These are phyloP conservation scores for Pulveroboletus frians DNA, from an alignment of 768 basidiomycete genomes.

Conservation along the genomic window DNA sequence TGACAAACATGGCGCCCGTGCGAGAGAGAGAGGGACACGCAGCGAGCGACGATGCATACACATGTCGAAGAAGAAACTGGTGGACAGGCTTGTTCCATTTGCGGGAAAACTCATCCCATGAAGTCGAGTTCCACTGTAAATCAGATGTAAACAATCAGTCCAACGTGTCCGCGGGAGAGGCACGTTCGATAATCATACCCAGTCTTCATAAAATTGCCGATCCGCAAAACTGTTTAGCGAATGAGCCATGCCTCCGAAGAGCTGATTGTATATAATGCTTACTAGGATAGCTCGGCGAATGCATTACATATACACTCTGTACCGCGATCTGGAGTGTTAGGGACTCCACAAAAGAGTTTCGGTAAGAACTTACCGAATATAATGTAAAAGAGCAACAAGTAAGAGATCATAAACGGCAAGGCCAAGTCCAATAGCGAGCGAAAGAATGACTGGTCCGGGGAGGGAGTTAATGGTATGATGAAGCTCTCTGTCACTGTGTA, in stretches of 20 bases:
- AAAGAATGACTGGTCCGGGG: slow-evolving; percentile 63
- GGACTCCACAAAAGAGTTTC: background rate
- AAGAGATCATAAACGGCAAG: slow-evolving; percentile 90
- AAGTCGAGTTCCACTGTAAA: slow-evolving; percentile 89
- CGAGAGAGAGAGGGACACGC: slow-evolving; percentile 66
- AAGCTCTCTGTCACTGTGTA: slow-evolving; percentile 92
- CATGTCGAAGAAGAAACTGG: slow-evolving; percentile 88
- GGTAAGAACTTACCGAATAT: slow-evolving; percentile 56
- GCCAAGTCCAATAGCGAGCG: slow-evolving; percentile 80
- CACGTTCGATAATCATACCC: slow-evolving; percentile 43
- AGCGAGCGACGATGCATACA: slow-evolving; percentile 85
- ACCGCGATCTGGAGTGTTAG: background rate
- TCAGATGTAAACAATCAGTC: background rate
- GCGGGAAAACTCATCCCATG: slow-evolving; percentile 95
- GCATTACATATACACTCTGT: slow-evolving; percentile 94
- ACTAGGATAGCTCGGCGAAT: slow-evolving; percentile 91
- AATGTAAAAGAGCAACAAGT: slow-evolving; percentile 81
- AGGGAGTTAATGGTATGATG: slow-evolving; percentile 80
- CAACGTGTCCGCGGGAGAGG: background rate
- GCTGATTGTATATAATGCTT: slow-evolving; percentile 22
- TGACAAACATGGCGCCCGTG: slow-evolving; percentile 82
- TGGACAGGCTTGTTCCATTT: slow-evolving; percentile 99
- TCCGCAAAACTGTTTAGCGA: slow-evolving; percentile 75
- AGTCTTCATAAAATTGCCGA: slow-evolving; percentile 95
- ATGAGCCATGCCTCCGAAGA: background rate